These are phyloP conservation scores for Verticillium isaacii DNA, from an alignment of 2,329 filamentous ascomycete genomes.

Conservation along the genomic window DNA sequence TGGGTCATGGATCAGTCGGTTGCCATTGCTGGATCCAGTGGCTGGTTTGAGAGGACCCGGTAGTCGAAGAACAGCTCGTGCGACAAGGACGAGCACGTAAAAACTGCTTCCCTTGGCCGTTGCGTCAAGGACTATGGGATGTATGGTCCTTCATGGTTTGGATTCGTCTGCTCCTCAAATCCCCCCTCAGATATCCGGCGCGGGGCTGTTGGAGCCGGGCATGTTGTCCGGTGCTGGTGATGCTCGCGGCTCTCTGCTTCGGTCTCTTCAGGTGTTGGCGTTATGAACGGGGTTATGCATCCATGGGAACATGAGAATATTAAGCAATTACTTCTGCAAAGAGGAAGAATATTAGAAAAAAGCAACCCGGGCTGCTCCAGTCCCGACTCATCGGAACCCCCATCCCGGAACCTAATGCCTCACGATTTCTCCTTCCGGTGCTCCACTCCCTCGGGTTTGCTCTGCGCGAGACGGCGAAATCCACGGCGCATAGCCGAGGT, in stretches of 20 bases:
- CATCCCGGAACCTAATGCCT: neutral
- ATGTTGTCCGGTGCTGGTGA: neutral
- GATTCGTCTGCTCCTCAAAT: neutral
- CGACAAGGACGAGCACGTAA: neutral
- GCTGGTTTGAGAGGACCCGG: constrained; percentile 87
- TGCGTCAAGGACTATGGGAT: neutral
- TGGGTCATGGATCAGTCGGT: constrained; percentile 98
- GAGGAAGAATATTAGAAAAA: neutral
- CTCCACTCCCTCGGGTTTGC: constrained; percentile 14
- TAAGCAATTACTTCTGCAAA: neutral
- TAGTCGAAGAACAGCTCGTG: constrained; percentile 29
- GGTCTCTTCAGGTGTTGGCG: neutral
- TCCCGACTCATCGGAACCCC: neutral
- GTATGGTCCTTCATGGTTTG: neutral
- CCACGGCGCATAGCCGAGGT: constrained; percentile 13
- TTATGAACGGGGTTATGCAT: neutral
- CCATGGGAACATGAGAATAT: neutral
- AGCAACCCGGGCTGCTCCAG: neutral
- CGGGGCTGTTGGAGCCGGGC: neutral
- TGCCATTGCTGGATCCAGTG: constrained; percentile 79
- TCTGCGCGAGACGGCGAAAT: constrained; percentile 7
- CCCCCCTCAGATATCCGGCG: neutral
- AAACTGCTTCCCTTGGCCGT: neutral
- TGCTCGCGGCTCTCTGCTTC: neutral
- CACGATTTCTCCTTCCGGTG: constrained; percentile 1